Base-by-base conservation (phyloP, 2,329 filamentous ascomycete genomes). In the Exserohilum turcica region DNA sequence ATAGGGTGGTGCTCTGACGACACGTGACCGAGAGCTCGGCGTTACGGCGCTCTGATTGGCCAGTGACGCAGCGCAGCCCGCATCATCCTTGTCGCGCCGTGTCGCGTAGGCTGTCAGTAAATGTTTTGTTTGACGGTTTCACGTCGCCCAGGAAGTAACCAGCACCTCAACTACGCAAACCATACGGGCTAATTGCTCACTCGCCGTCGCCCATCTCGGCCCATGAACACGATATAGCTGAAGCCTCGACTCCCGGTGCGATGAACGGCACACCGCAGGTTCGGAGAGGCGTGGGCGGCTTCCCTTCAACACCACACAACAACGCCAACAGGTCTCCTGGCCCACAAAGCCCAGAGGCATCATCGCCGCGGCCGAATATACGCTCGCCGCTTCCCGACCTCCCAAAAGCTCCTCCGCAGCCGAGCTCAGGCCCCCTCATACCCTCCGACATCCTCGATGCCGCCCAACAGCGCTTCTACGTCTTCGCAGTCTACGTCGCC, bases 391-490 rank as follows among this genome's bases (percentile, higher is more conserved):
- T 76, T 16, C 72, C 67, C 40, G 68, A 75, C 27, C 61, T 73
- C 15, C 73, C 71, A 31, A 64, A 53, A 37, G 59, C 61, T 13
- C 40, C 66, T 2, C 43, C 59, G 19, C 61, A 60, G 13, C 52
- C 59, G 18, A 63, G 46, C 27, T 64, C 67, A 28, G 76, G 75
- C 47, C 92, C 94, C 29, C 77, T 96, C 50, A 92, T 99, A 67
- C 89, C 94, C 10, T 80, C 91, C 59, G 84, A 85, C 60, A 79
- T 96, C 40, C 82, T 97, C 73, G 93, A 97, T 79, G 91, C 91
- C 39, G 93, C 94, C 6, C 90, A 90, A 46, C 94, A 99, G 77
- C 86, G 94, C 50, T 84, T 96, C 66, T 97, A 96, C 73, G 88
- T 91, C 42, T 84, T 89, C 59, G 87, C 86, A n/a, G 76, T 96